Evolutionary conservation across 345 rosid species (phyloP), one percentile per base, ranked within the genome.

Genomic region (Linum usitatissimum): DNA sequence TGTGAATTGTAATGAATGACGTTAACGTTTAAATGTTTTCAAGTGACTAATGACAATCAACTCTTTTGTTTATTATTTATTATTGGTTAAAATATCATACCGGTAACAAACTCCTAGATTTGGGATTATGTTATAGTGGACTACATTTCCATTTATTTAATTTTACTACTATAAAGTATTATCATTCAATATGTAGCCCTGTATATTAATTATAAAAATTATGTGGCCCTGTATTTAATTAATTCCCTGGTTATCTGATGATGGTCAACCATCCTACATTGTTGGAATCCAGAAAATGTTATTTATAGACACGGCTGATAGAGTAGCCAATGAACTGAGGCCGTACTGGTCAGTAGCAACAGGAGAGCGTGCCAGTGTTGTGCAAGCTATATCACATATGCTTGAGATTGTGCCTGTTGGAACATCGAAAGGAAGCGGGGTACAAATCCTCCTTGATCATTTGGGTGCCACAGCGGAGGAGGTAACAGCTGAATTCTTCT

Each of bases 341-440:
- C 97, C 97, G 8, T 83, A 84, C 69, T 94, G 97, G 96, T 78
- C 90, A 58, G 85, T 85, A 73, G 93, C 89, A 68, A 81, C 79
- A n/a, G 74, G 73, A 67, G 83, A 59, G 65, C 78, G 70, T 42
- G 97, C 95, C 55, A 80, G 30, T 64, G 84, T 90, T 28, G 79
- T 88, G 45, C 99, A 84, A 85, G 83, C 95, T 69, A 70, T 82
- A 54, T 85, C 87, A 17, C 89, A 88, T 75, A 90, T 86, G 92
- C 90, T 94, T 57, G 99, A 94, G 72, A 84, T 93, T 19, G 85
- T 93, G 3, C 96, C 96, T 34, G 78, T 70, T 1, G 84, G 87
- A 69, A 93, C 97, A 64, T 87, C 97, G 18, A 90, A 93, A 75
- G 99, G 97, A 5, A 79, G 70, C 23, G 87, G 97, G 68, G 86